Evolutionary conservation across 176 grass and related monocot species (phyloP).

Genomic region (Oryza meyeriana): DNA sequence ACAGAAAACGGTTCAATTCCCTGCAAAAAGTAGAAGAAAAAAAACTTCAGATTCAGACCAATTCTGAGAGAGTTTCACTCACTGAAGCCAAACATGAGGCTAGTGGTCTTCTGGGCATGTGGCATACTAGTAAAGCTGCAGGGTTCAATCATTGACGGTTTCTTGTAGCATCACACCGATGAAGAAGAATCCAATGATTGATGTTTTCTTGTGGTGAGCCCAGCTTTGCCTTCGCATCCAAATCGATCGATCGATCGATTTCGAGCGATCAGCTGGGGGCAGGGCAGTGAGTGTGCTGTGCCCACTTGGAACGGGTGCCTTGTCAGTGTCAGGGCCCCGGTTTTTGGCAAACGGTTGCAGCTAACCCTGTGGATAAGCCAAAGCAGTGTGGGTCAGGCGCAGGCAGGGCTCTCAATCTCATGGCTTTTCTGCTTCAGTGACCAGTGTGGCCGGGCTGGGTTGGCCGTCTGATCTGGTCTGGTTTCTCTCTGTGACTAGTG

Average conservation of each 20-base stretch:
- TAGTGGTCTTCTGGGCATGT: not conserved
- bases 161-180: constrained; percentile 26
- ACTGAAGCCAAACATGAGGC: not conserved
- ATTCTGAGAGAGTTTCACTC: not conserved
- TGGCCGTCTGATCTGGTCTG: constrained; percentile 1
- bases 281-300: not conserved
- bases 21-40: no score
- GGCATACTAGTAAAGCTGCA: not conserved
- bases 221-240: not conserved
- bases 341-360: constrained; percentile 34
- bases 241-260: not conserved
- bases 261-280: constrained; percentile 8
- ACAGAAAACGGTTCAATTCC: no score
- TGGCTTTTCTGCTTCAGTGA: not conserved
- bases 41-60: no score
- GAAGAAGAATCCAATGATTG: constrained; percentile 36
- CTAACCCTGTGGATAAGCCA: constrained; percentile 8
- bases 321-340: constrained; percentile 37
- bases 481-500: constrained; percentile 1
- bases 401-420: not conserved
- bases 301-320: constrained; percentile 44
- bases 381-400: constrained; percentile 13
- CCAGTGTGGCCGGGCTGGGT: not conserved
- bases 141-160: constrained; percentile 36
- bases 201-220: constrained; percentile 27